phyloP scores from a whole-genome alignment of 2,329 filamentous ascomycete species.

The Tolypocladium ovalisporum region DNA sequence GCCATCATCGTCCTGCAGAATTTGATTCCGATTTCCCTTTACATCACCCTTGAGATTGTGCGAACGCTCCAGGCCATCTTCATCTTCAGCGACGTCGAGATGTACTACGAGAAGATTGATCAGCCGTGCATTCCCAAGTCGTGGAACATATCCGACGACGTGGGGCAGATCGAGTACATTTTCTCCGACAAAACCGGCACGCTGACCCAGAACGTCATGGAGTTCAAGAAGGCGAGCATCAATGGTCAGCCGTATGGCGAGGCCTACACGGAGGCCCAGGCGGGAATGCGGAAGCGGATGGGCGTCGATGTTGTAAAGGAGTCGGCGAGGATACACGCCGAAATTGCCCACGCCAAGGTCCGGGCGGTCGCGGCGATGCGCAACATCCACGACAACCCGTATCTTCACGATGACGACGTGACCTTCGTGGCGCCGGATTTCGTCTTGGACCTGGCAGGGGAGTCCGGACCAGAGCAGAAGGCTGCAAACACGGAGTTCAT shows the following conservation, averaged over 20 bases:
- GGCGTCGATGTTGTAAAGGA: slow-evolving; percentile 82
- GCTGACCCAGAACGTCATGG: slow-evolving; percentile 95
- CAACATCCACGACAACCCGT: slow-evolving; percentile 77
- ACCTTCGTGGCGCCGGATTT: slow-evolving; percentile 92
- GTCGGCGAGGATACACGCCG: slow-evolving; percentile 55
- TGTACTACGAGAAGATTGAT: slow-evolving; percentile 94
- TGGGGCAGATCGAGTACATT: slow-evolving; percentile 98
- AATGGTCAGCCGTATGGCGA: slow-evolving; percentile 96
- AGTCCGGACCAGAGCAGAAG: slow-evolving; percentile 66
- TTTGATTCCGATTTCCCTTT: slow-evolving; percentile 94
- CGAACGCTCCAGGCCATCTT: slow-evolving; percentile 89
- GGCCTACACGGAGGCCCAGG: slow-evolving; percentile 93
- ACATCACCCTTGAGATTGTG: slow-evolving; percentile 94
- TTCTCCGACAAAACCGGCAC: slow-evolving; percentile 98
- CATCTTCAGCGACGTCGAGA: slow-evolving; percentile 90
- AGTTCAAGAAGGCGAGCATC: slow-evolving; percentile 97
- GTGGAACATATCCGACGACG: slow-evolving; percentile 97
- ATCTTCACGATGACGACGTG: slow-evolving; percentile 76
- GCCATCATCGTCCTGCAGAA: slow-evolving; percentile 94
- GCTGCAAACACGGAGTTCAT: slow-evolving; percentile 80
- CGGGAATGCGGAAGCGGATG: slow-evolving; percentile 87
- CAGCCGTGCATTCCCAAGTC: slow-evolving; percentile 95
- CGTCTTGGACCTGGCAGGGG: slow-evolving; percentile 69
- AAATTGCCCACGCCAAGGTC: slow-evolving; percentile 69
- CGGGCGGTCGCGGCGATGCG: slow-evolving; percentile 65